Percentiles rank a stretch among this genome's conserved stretches.
These are phyloP conservation scores for Eucalyptus victrix DNA, from an alignment of 345 rosid species.

Conservation along the genomic window DNA sequence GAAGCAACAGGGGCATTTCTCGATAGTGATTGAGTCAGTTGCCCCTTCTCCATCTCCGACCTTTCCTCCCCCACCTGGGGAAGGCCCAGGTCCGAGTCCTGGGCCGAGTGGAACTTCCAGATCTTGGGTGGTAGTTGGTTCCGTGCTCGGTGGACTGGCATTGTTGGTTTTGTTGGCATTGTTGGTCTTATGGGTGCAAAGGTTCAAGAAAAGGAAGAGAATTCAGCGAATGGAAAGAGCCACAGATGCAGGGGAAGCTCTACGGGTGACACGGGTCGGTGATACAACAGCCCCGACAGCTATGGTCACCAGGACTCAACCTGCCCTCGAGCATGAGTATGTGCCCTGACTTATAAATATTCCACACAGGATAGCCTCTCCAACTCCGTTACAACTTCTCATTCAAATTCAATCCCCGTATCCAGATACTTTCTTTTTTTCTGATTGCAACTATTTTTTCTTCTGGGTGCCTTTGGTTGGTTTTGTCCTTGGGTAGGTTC, in stretches of 20 bases:
- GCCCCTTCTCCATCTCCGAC: constrained; percentile 24
- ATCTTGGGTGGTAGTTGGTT: constrained; percentile 54
- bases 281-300: constrained; percentile 71
- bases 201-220: constrained; percentile 41
- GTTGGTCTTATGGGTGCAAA: constrained; percentile 37
- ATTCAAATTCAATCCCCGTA: not conserved
- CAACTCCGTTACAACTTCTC: not conserved
- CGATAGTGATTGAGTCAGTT: constrained; percentile 56
- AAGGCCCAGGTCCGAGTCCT: not conserved
- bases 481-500: not conserved
- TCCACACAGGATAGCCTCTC: not conserved
- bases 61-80: not conserved
- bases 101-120: constrained; percentile 10
- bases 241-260: constrained; percentile 83
- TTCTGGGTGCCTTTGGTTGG: not conserved
- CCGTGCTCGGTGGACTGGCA: constrained; percentile 60
- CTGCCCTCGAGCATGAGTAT: constrained; percentile 72
- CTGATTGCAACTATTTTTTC: not conserved
- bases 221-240: constrained; percentile 85
- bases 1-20: constrained; percentile 69
- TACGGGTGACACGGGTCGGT: constrained; percentile 55
- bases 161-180: constrained; percentile 33
- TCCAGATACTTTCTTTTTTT: not conserved
- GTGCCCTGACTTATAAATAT: constrained; percentile 24
- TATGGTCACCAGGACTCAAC: constrained; percentile 71